phyloP scores from a whole-genome alignment of 1,139 yeast species.

The Pichia sp. region DNA sequence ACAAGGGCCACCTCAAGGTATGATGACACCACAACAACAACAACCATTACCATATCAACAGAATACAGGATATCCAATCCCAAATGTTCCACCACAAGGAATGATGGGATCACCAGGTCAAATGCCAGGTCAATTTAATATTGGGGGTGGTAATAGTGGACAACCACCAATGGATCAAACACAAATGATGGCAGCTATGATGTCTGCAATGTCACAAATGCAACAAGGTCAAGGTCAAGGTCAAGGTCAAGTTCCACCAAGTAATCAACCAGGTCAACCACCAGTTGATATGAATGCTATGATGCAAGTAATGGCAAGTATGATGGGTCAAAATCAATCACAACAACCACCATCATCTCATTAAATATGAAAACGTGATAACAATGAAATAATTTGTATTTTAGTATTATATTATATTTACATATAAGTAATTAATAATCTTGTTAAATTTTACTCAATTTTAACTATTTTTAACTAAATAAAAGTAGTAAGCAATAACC shows the following conservation, averaged over 20 bases:
- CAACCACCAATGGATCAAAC: slow-evolving; percentile 17
- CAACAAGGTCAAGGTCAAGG: slow-evolving; percentile 19
- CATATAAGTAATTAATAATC: too few relatives aligned
- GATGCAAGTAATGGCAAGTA: slow-evolving; percentile 30
- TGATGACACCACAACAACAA: slow-evolving; percentile 2
- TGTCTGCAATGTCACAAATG: slow-evolving; percentile 28
- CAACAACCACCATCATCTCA: slow-evolving; percentile 17
- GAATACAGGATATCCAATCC: background rate
- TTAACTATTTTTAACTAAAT: too few relatives aligned
- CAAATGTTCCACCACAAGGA: slow-evolving; percentile 1
- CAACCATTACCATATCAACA: slow-evolving; percentile 6
- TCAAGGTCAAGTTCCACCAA: slow-evolving; percentile 2
- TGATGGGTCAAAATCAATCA: slow-evolving; percentile 27
- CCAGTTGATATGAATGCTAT: slow-evolving; percentile 29
- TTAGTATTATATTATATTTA: too few relatives aligned
- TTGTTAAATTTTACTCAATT: too few relatives aligned
- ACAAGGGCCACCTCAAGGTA: background rate
- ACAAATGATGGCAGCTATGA: slow-evolving; percentile 29
- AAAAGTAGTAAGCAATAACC: too few relatives aligned
- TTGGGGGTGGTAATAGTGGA: too few relatives aligned
- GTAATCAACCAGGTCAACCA: too few relatives aligned
- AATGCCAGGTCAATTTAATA: slow-evolving; percentile 1
- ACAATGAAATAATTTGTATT: too few relatives aligned
- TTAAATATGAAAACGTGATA: too few relatives aligned
- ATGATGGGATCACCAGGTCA: slow-evolving; percentile 5